Evolutionary conservation across 106 monocot genomes (phyloP), one percentile per base, ranked within the genome.

Genomic region (Narthecium ossifragum): DNA sequence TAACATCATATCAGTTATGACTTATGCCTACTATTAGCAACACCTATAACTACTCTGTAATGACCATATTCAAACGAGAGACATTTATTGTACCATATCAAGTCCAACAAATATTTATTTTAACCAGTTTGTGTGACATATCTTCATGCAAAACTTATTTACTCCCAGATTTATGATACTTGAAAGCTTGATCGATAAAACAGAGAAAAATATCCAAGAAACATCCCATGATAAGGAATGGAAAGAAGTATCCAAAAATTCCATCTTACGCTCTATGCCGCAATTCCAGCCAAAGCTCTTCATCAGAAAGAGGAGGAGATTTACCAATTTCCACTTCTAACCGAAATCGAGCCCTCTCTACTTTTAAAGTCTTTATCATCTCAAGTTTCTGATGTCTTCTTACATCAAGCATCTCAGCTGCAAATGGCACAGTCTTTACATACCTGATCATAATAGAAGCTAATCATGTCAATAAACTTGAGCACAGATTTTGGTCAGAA

Each of bases 291-390:
- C 86, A 78, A 31, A 86, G 15, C 47, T 86, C 86, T 49, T 86
- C 86, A 51, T 86, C 78, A 65, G 81, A 78, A 65, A 81, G 78
- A 33, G 81, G 86, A 71, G 86, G 86, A 54, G 86, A 70, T 75
- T 82, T 86, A 62, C 86, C 86, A 64, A 86, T 86, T 65, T 86
- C 86, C 41, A 75, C 74, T 68, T 86, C 86, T 38, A 86, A 74
- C 32, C 64, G 74, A 30, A 75, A 75, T 45, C 81, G 74, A 54
- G 77, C 86, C 37, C 25, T 70, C 43, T 81, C 86, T 27, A 75
- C 40, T 57, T 74, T 86, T 49, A 86, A 55, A 49, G 66, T 57
- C 64, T 82, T 81, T 51, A 86, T 43, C 66, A 86, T 86, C 65
- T 75, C 72, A 24, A 82, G 65, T 31, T 86, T 86, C 60, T 86